These are phyloP conservation scores for Metschnikowia baotianmanensis DNA, from an alignment of 805 yeast species.

Conservation along the genomic window DNA sequence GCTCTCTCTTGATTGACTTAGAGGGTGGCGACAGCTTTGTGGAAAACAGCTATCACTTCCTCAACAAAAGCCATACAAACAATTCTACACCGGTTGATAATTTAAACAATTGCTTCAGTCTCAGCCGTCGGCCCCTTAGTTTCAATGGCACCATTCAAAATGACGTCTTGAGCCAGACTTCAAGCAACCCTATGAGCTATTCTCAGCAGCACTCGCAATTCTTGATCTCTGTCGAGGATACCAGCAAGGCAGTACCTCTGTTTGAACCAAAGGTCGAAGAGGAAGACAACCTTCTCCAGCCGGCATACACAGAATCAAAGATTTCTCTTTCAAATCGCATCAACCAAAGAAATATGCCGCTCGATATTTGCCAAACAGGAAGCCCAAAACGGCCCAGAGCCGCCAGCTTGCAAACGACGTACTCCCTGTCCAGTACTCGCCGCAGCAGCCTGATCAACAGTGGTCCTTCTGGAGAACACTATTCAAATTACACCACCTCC, in stretches of 20 bases:
- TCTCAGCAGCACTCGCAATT: constrained; percentile 6
- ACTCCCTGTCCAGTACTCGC: constrained; percentile 7
- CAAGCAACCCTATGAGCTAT: neutral
- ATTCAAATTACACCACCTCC: constrained; percentile 8
- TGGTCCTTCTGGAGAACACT: constrained; percentile 3
- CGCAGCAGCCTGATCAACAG: constrained; percentile 8
- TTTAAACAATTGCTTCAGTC: constrained; percentile 1
- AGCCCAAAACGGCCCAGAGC: neutral
- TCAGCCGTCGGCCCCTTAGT: neutral
- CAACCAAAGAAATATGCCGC: constrained; percentile 2
- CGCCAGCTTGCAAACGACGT: neutral
- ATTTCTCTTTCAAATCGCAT: neutral
- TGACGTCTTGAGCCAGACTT: neutral
- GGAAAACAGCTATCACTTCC: neutral
- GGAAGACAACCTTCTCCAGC: neutral
- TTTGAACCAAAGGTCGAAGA: neutral
- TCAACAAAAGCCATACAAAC: neutral
- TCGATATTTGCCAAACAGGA: neutral
- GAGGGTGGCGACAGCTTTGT: constrained; percentile 4
- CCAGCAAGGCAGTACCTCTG: neutral
- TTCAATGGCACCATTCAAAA: neutral
- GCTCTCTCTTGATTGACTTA: constrained; percentile 2
- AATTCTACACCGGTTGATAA: neutral
- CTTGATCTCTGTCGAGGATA: constrained; percentile 1
- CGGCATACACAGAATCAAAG: neutral